Percentiles rank a stretch among this genome's conserved stretches.
Conservation (phyloP, 225 moss, liverwort and hornwort species). For the Pseudoscleropodium purum region DNA sequence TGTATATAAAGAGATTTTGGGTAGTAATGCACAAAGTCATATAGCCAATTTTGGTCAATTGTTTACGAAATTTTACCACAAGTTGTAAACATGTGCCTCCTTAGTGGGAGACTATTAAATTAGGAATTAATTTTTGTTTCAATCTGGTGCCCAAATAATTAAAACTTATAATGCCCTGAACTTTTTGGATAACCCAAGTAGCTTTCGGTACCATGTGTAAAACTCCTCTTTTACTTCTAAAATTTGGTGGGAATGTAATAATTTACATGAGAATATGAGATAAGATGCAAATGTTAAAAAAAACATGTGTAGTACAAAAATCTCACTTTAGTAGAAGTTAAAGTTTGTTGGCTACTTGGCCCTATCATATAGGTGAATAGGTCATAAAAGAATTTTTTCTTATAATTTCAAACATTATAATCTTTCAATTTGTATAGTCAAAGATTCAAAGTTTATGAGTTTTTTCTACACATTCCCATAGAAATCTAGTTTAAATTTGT, state of each 20-base stretch:
- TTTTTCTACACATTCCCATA: not conserved
- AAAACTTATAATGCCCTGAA: not conserved
- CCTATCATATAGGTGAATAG: fast-evolving
- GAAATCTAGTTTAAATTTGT: not conserved
- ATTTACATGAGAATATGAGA: not conserved
- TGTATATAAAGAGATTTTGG: not conserved
- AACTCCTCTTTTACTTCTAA: not conserved
- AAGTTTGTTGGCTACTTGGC: not conserved
- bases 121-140: not conserved
- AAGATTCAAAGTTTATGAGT: too few species aligned
- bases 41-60: not conserved
- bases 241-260: not conserved
- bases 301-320: not conserved
- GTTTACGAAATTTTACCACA: too few species aligned
- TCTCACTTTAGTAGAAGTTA: fast-evolving
- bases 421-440: not conserved
- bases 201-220: not conserved
- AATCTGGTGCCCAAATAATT: fast-evolving
- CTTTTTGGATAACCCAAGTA: fast-evolving
- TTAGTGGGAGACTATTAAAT: not conserved
- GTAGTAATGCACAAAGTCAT: not conserved
- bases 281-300: not conserved
- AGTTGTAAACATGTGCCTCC: not conserved
- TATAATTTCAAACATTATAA: not conserved
- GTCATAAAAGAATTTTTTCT: too few species aligned